These are phyloP conservation scores for Botrytis fabae DNA, from an alignment of 2,329 filamentous ascomycete genomes.

Conservation along the genomic window DNA sequence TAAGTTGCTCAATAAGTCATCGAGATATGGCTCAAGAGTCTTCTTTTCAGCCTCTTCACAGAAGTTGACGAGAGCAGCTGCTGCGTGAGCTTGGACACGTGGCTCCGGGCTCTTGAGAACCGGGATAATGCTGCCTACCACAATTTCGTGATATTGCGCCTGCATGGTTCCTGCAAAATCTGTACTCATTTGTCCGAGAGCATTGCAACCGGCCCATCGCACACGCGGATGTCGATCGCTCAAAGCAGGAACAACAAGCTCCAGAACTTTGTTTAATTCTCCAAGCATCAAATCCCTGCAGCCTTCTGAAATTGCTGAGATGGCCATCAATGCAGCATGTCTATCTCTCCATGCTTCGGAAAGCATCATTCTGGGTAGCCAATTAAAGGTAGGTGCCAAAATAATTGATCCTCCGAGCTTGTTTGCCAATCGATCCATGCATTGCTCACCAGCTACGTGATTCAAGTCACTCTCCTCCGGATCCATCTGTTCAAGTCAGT, in stretches of 20 bases:
- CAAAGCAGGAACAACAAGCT: conserved; percentile 89
- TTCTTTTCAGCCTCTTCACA: conserved; percentile 96
- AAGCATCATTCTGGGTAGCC: conserved; percentile 97
- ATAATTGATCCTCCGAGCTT: conserved; percentile 95
- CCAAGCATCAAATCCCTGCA: conserved; percentile 95
- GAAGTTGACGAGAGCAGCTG: conserved; percentile 97
- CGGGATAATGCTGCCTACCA: conserved; percentile 88
- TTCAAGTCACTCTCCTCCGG: conserved; percentile 95
- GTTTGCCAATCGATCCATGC: conserved; percentile 96
- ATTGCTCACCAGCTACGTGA: conserved; percentile 96
- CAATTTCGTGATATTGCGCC: conserved; percentile 84
- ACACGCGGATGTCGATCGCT: conserved; percentile 90
- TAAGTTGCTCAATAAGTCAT: conserved; percentile 79
- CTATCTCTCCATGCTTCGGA: conserved; percentile 93
- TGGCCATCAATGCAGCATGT: conserved; percentile 96
- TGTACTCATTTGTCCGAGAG: conserved; percentile 99
- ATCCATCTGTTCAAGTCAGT: conserved; percentile 63
- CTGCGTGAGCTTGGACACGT: conserved; percentile 93
- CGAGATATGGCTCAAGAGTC: conserved; percentile 88
- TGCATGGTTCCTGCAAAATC: conserved; percentile 99
- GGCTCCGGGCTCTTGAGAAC: conserved; percentile 88
- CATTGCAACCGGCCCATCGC: conserved; percentile 96
- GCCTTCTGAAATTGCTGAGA: conserved; percentile 96
- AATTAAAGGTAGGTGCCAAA: conserved; percentile 89
- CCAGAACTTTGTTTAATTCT: conserved; percentile 89